A percentile compares a stretch with the other conserved stretches of the same genome.
phyloP scores from a whole-genome alignment of 768 basidiomycete species.

The Phallus indusiatus region DNA sequence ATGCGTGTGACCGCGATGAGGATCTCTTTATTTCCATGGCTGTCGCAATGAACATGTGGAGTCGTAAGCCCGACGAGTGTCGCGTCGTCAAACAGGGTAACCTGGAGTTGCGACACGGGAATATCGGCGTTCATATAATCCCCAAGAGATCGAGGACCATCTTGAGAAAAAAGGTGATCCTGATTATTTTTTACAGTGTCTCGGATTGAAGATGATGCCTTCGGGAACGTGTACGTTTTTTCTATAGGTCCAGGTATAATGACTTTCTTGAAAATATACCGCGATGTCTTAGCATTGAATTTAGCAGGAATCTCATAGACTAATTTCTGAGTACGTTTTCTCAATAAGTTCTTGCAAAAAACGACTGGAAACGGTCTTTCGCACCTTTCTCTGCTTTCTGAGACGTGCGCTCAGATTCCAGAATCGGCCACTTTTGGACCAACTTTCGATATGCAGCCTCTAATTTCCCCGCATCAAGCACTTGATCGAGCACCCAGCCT shows the following conservation, averaged over 20 bases:
- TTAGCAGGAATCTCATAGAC: conserved; percentile 5
- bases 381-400: conserved; percentile 1
- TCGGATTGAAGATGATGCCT: background rate
- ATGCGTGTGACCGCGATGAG: conserved; percentile 1
- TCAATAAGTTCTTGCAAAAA: background rate
- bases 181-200: conserved; percentile 2
- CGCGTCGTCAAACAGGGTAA: conserved; percentile 8
- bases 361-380: background rate
- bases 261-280: conserved; percentile 4
- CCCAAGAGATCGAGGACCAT: conserved; percentile 8
- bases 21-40: conserved; percentile 12
- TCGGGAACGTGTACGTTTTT: background rate
- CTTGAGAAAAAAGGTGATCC: background rate
- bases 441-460: conserved; percentile 1
- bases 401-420: conserved; percentile 7
- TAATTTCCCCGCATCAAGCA: conserved; percentile 4
- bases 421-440: conserved; percentile 8
- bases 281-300: background rate
- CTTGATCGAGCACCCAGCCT: conserved; percentile 8
- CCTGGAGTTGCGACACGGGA: conserved; percentile 3
- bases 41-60: conserved; percentile 10
- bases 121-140: conserved; percentile 5
- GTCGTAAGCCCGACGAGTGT: conserved; percentile 10
- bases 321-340: background rate
- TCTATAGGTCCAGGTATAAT: background rate